Base-by-base conservation (phyloP, 148 eudicot species). In the Bassia scoparia region DNA sequence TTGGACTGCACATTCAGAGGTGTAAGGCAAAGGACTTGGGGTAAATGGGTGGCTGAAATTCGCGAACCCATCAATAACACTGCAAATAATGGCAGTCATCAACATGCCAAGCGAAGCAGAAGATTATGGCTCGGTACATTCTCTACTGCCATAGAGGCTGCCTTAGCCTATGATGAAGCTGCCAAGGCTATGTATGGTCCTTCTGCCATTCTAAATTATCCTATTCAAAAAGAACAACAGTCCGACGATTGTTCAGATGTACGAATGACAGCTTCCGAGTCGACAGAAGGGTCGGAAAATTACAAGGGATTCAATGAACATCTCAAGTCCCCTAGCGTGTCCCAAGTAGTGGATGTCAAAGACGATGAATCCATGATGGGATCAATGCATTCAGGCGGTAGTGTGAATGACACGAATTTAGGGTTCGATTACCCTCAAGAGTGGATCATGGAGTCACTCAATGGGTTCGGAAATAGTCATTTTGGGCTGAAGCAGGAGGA, bases 11-110 rank as follows among this genome's bases (percentile, higher is more conserved):
- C 58, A 1, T 83, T 78, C 68, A 79, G 86, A 70, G 88, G 88
- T 0, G 86, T 85, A 0, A 65, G 88, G 64, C 88, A 85, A 24
- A 78, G 88, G 75, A 83, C 81, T 11, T 83, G 88, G 88, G 88
- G 88, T 2, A 85, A 85, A 75, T 85, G 88, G 88, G 88, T 85
- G 0, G 88, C 88, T 5, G 88, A 85, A 72, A 85, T 85, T 61
- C 82, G 86, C 15, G 84, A 83, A 20, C 87, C 87, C 44, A 76
- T 79, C 24, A 68, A 56, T 18, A 54, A n/a, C 26, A 41, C 11
- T 21, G 5, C 33, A 13, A 63, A 41, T 17, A 20, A 12, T 2
- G 61, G 34, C 0, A 35, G 58, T 27, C 68, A 41, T 54, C 60
- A 68, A 24, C 74, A 24, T 10, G 52, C 70, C 30, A 73, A 69